Conservation (phyloP, 805 yeast genomes). For the Spathaspora arborariae region DNA sequence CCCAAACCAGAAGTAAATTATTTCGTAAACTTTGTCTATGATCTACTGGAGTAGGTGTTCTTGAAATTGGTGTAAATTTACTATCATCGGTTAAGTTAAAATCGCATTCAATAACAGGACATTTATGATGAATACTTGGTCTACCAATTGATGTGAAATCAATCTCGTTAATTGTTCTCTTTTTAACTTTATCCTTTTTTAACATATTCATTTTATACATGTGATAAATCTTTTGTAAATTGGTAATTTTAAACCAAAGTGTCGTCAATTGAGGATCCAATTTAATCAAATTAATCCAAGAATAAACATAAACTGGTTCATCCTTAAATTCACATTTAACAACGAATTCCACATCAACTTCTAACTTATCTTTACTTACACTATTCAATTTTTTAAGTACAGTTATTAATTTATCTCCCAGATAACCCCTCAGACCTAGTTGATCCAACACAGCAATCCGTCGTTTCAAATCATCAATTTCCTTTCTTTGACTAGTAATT, state of each 20-base stretch:
- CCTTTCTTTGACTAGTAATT: constrained; percentile 22
- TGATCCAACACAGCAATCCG: constrained; percentile 21
- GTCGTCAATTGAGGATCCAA: constrained; percentile 38
- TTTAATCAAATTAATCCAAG: constrained; percentile 37
- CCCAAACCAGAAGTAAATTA: constrained; percentile 26
- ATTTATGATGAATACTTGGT: constrained; percentile 13
- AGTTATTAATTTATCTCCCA: constrained; percentile 8
- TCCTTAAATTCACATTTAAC: not conserved
- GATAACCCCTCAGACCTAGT: constrained; percentile 5
- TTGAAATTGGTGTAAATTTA: not conserved
- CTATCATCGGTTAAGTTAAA: constrained; percentile 26
- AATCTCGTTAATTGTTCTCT: constrained; percentile 17
- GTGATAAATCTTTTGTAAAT: constrained; percentile 38
- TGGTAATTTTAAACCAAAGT: constrained; percentile 39
- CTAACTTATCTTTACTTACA: constrained; percentile 9
- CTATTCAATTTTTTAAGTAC: constrained; percentile 21
- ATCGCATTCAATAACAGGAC: constrained; percentile 41
- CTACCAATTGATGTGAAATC: constrained; percentile 18
- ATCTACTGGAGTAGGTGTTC: constrained; percentile 1
- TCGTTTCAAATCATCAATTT: constrained; percentile 30
- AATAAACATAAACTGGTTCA: constrained; percentile 20
- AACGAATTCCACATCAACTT: constrained; percentile 15
- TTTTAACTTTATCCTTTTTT: not conserved
- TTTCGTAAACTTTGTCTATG: constrained; percentile 10
- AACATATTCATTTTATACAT: constrained; percentile 25